Base-by-base conservation (phyloP, 176 grass and related monocot species). In the Musa acuminata region DNA sequence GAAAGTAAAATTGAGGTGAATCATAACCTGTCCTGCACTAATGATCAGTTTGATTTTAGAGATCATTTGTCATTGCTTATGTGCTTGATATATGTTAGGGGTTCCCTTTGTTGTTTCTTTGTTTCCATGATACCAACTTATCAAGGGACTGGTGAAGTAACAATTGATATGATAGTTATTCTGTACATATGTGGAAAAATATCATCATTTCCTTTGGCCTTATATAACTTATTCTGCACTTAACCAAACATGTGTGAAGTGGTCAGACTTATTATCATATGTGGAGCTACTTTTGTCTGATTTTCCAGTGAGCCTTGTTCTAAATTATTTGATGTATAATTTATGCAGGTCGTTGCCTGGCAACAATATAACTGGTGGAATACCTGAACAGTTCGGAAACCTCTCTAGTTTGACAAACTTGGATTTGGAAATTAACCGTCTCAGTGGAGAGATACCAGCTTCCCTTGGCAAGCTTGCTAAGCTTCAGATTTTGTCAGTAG, bases 331-430 rank as follows among this genome's bases (percentile, higher is more conserved):
- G 35, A 70, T 20, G 9, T 50, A 21, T 70, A 50, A 55, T 74
- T 60, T 74, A 75, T 86, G 48, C 82, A 97, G 94, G 72, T 80
- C 72, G 70, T 69, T 97, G 77, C 77, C 84, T 24, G 84, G 57
- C 65, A 97, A 97, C 64, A 81, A 66, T 79, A 93, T 97, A 84
- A 90, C 85, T 58, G 94, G 94, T 73, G 80, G 50, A 77, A 93
- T 97, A 83, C 94, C 94, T 52, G 73, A 64, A 26, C 79, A 89
- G 69, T 78, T 88, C 48, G 94, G 94, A 52, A 89, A 89, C 71
- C 27, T 97, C 60, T 87, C 84, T 75, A 88, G 80, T 69, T 90
- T 97, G 82, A 85, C 53, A 71, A 89, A 71, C 49, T 77, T 97
- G 77, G 86, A 82, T 49, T 79, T 97, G 67, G 84, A 66, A 85